Evolutionary conservation across 163 green algal genomes (phyloP), one percentile per base, ranked within the genome.

Genomic region (Prototheca cutis): DNA sequence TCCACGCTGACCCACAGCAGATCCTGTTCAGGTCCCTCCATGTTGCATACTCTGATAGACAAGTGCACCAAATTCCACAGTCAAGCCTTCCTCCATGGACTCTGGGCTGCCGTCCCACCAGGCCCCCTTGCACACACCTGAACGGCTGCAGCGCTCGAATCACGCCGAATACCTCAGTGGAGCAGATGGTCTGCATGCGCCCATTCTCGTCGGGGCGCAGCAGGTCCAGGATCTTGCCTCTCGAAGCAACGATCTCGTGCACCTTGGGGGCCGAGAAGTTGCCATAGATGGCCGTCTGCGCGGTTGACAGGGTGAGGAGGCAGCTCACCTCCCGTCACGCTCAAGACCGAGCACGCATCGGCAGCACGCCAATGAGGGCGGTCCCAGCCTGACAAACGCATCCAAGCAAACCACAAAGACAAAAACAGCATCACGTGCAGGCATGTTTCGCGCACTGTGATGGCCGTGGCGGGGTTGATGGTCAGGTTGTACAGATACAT

Each of bases 401-500:
- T n/a, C n/a, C n/a, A n/a, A n/a, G n/a, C n/a, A n/a, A n/a, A n/a
- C n/a, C n/a, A n/a, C n/a, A n/a, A n/a, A n/a, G n/a, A n/a, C n/a
- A n/a, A n/a, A n/a, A n/a, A n/a, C n/a, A n/a, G n/a, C n/a, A n/a
- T n/a, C n/a, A n/a, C n/a, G n/a, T n/a, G n/a, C n/a, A n/a, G n/a
- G n/a, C n/a, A n/a, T n/a, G n/a, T 45, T 45, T 19, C 48, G n/a
- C 66, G 51, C 52, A 93, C 87, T 65, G 90, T 85, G 45, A 97
- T 89, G 53, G 83, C 89, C 29, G 78, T 82, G 5, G 88, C 70
- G 62, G 79, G 68, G 66, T 83, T 86, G 13, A 98, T 76, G 1
- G 91, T 97, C 0, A 98, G 69, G 55, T 87, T 87, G 71, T 97
- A 97, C 3, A 97, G 73, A 67, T 88, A 83, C 90, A 97, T 96